A percentile compares a stretch with the other conserved stretches of the same genome.
Evolutionary conservation across 768 basidiomycete species (phyloP).

Genomic region (button mushroom (Agaricus bisporus)): DNA sequence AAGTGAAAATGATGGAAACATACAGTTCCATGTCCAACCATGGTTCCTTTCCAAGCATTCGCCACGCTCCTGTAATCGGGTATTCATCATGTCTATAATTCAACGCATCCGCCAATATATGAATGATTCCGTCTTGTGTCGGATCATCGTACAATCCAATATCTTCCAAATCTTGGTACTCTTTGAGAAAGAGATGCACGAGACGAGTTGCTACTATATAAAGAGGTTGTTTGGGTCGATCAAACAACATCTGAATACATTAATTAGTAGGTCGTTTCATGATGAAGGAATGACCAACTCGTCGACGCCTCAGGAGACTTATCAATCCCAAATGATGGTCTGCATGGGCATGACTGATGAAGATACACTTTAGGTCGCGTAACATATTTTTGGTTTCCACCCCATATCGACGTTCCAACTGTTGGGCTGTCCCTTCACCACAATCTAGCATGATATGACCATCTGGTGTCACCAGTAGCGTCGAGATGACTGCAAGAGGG

Average conservation of each 20-base stretch:
- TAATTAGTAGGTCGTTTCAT: background rate
- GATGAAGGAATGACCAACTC: slow-evolving; percentile 27
- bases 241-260: slow-evolving; percentile 43
- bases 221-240: slow-evolving; percentile 54
- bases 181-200: slow-evolving; percentile 65
- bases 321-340: slow-evolving; percentile 88
- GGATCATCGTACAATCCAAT: slow-evolving; percentile 46
- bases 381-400: slow-evolving; percentile 52
- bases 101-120: slow-evolving; percentile 48
- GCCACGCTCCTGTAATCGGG: slow-evolving; percentile 32
- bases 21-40: slow-evolving; percentile 38
- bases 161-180: slow-evolving; percentile 65
- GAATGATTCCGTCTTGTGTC: slow-evolving; percentile 37
- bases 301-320: slow-evolving; percentile 65
- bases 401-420: slow-evolving; percentile 75
- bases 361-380: slow-evolving; percentile 68
- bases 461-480: slow-evolving; percentile 67
- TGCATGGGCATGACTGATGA: slow-evolving; percentile 84
- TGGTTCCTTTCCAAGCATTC: slow-evolving; percentile 35
- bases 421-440: slow-evolving; percentile 92
- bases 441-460: slow-evolving; percentile 78
- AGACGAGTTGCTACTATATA: slow-evolving; percentile 62
- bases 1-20: slow-evolving; percentile 4
- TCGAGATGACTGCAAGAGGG: slow-evolving; percentile 59
- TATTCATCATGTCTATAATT: slow-evolving; percentile 39